phyloP scores from a whole-genome alignment of 306 rosid species.

The Lagenaria siceraria region DNA sequence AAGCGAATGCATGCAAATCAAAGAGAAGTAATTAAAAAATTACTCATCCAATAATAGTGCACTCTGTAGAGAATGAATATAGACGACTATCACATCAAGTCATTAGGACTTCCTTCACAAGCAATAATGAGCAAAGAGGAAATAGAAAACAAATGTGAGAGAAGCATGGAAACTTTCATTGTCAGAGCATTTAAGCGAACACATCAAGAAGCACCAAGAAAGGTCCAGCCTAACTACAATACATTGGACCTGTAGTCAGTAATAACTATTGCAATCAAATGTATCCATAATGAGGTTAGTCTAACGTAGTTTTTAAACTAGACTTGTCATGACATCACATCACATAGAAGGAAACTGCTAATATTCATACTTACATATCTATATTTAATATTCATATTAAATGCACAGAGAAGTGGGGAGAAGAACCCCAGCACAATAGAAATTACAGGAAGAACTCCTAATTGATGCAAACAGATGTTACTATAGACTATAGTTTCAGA shows the following conservation, averaged over 20 bases:
- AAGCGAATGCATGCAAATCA: conserved; percentile 12
- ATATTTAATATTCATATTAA: too few species aligned
- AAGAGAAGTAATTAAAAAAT: not conserved
- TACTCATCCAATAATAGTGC: not conserved
- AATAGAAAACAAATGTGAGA: not conserved
- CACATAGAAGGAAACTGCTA: not conserved
- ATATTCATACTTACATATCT: not conserved
- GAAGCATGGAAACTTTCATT: not conserved
- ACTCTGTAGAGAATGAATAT: not conserved
- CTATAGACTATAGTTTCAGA: not conserved
- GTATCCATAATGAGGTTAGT: not conserved
- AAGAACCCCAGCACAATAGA: not conserved
- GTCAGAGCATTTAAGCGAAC: not conserved
- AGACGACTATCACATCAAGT: not conserved
- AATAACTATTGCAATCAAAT: not conserved
- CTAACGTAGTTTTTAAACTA: not conserved
- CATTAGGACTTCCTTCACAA: not conserved
- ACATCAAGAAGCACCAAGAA: not conserved
- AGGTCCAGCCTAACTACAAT: not conserved
- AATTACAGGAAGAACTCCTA: not conserved
- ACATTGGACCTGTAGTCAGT: not conserved
- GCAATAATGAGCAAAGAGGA: not conserved
- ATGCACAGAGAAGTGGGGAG: not conserved
- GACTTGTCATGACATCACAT: not conserved
- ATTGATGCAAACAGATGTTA: not conserved